Evolutionary conservation across 176 grass and related monocot species (phyloP).

Genomic region (Pontederia paniculata): DNA sequence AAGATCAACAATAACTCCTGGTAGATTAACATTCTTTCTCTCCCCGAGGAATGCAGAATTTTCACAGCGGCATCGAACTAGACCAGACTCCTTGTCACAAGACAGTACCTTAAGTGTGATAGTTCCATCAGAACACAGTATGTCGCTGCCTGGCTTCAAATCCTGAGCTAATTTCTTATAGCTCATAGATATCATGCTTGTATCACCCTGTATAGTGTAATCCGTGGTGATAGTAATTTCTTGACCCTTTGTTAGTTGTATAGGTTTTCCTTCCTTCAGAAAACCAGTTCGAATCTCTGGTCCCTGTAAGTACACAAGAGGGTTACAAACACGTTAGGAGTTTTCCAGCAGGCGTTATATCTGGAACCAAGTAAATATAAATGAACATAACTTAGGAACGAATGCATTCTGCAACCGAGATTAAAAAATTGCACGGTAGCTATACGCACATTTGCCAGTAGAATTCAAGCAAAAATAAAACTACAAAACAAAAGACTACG

Average conservation of each 20-base stretch:
- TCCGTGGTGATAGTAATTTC: slow-evolving; percentile 66
- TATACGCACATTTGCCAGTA: too few relatives aligned
- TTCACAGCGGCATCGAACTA: slow-evolving; percentile 51
- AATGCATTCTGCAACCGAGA: too few relatives aligned
- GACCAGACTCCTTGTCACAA: slow-evolving; percentile 36
- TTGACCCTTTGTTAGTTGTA: slow-evolving; percentile 41
- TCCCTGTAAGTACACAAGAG: slow-evolving; percentile 24
- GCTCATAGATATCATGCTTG: slow-evolving; percentile 71
- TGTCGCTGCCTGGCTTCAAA: slow-evolving; percentile 45
- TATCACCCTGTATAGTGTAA: slow-evolving; percentile 50
- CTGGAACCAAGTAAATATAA: not conserved
- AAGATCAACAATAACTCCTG: slow-evolving; percentile 70
- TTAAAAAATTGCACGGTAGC: too few relatives aligned
- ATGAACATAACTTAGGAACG: not conserved
- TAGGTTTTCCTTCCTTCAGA: slow-evolving; percentile 49
- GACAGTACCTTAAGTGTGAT: slow-evolving; percentile 70
- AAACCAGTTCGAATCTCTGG: slow-evolving; percentile 79
- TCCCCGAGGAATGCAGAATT: slow-evolving; percentile 66
- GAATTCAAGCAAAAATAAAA: too few relatives aligned
- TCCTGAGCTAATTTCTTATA: slow-evolving; percentile 58
- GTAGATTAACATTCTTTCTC: slow-evolving; percentile 81
- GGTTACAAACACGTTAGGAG: not conserved
- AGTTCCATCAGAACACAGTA: slow-evolving; percentile 64
- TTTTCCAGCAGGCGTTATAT: not conserved
- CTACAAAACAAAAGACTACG: too few relatives aligned